phyloP scores from a whole-genome alignment of 2,329 filamentous ascomycete genomes.

The Cladosporium sp. region DNA sequence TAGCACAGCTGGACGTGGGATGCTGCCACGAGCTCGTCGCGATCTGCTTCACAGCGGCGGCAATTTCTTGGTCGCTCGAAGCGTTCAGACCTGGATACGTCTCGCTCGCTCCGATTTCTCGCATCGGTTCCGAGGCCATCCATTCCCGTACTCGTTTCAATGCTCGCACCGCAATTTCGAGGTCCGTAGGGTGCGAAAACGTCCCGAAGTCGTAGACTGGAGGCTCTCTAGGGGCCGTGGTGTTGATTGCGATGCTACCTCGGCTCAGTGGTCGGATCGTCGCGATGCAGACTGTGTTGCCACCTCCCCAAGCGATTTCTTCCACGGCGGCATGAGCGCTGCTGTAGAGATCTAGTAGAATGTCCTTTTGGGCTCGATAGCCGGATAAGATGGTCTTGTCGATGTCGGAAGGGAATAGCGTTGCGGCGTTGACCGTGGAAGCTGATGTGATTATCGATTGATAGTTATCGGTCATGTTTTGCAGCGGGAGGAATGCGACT shows the following conservation, averaged over 20 bases:
- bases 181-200: constrained; percentile 35
- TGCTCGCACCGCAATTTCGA: constrained; percentile 31
- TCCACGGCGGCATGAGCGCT: constrained; percentile 28
- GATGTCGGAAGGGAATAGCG: constrained; percentile 12
- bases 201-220: constrained; percentile 34
- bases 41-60: constrained; percentile 12
- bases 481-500: constrained; percentile 20
- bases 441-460: constrained; percentile 18
- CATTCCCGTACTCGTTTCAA: constrained; percentile 34
- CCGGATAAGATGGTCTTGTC: constrained; percentile 24
- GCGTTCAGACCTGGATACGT: constrained; percentile 22
- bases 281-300: constrained; percentile 24
- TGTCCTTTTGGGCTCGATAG: constrained; percentile 26
- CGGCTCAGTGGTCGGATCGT: constrained; percentile 35
- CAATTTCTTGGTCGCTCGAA: constrained; percentile 21
- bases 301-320: constrained; percentile 29
- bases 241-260: constrained; percentile 36
- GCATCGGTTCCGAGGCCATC: constrained; percentile 30
- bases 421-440: constrained; percentile 10
- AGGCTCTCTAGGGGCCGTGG: constrained; percentile 28
- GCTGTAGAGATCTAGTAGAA: constrained; percentile 21
- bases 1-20: constrained; percentile 35
- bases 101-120: constrained; percentile 31
- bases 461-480: constrained; percentile 22
- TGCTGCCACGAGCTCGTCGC: constrained; percentile 23